These are phyloP conservation scores for Leersia perrieri DNA, from an alignment of 176 grass and related monocot species.

Conservation along the genomic window DNA sequence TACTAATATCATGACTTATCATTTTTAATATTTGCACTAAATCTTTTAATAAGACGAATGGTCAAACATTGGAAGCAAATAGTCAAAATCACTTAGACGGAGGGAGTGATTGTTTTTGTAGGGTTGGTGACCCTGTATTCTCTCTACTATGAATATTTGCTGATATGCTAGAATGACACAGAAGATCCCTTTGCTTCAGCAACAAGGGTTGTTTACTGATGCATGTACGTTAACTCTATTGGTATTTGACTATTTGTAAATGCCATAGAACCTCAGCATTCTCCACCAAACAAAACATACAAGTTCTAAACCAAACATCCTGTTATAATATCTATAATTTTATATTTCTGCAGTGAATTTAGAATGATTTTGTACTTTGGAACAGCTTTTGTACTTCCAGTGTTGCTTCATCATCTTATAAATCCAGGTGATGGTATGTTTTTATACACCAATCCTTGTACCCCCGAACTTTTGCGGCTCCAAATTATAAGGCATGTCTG, in stretches of 20 bases:
- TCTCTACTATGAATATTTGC: neutral
- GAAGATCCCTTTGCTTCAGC: neutral
- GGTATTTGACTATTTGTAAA: neutral
- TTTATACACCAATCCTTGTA: neutral
- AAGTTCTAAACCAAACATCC: too few species aligned
- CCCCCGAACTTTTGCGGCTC: neutral
- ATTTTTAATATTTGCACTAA: too few species aligned
- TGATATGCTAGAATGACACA: neutral
- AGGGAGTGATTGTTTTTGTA: neutral
- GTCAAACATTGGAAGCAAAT: too few species aligned
- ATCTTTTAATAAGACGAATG: too few species aligned
- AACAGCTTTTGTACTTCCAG: neutral
- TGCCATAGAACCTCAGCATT: neutral
- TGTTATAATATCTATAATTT: neutral
- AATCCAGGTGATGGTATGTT: neutral
- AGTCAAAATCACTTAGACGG: too few species aligned
- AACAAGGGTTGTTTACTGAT: neutral
- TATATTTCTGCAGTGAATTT: neutral
- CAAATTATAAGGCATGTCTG: neutral
- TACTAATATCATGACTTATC: too few species aligned
- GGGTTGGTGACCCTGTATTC: neutral
- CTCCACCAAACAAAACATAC: too few species aligned
- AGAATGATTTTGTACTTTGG: neutral
- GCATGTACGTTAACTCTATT: neutral
- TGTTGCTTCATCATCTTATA: neutral